Evolutionary conservation across 352 stramenopile species (phyloP), one percentile per base, ranked within the genome.

Genomic region (Phytophthora fragariaefolia): DNA sequence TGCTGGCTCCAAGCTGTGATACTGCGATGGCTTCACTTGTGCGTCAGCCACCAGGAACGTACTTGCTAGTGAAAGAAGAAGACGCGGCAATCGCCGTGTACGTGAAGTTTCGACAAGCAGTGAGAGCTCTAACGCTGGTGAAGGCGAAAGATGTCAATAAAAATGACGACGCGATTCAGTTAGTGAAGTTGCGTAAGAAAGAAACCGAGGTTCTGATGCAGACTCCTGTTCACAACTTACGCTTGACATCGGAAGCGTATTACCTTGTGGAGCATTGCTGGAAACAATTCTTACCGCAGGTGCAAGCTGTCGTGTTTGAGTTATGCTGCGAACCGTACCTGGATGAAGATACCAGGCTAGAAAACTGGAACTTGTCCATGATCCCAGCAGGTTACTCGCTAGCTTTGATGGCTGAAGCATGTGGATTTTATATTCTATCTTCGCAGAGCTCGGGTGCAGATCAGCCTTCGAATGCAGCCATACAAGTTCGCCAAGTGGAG

Each of bases 291-390:
- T 48, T 90, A 0, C 80, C 80, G 28, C 79, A 82, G 6, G 79
- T 91, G 0, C 81, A 89, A 60, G 81, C 75, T 9, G 70, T 91
- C 22, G 59, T 88, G 26, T 77, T 89, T 20, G 77, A 90, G 46
- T 67, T 91, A 45, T 91, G 80, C 60, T 77, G 71, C 23, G 77
- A 90, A 43, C 5, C 66, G 12, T 69, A 73, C 27, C 48, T 89
- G 4, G 74, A 90, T 24, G 80, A 90, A 55, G 69, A 77, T 12
- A 68, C 62, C 2, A 74, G 59, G 18, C 59, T 83, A 40, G 80
- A 88, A 22, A 65, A 86, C 36, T 91, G 81, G 79, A 56, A 52
- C 2, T 26, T 22, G 18, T 42, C 42, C 48, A 74, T 52, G 63
- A 55, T 71, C 18, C 30, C 57, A 5, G 57, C 51, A 9, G 18